phyloP scores from a whole-genome alignment of 192 early-diverging fungal species.

The Paraglomus brasilianum region DNA sequence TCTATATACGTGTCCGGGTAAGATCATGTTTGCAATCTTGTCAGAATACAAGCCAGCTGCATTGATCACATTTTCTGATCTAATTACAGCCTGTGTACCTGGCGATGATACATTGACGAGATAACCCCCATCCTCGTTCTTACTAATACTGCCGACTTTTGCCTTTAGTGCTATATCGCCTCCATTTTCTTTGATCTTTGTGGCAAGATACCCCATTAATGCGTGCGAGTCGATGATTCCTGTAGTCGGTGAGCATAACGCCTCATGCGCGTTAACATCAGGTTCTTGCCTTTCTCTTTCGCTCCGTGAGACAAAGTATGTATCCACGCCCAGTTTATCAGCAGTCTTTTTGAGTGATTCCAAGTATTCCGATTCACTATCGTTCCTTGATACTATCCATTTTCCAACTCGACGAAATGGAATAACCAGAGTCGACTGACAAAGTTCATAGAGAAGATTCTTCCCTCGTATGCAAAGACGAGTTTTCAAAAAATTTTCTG shows the following conservation, averaged over 20 bases:
- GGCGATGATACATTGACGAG: constrained; percentile 43
- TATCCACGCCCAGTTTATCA: constrained; percentile 49
- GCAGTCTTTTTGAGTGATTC: constrained; percentile 55
- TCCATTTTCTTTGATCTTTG: constrained; percentile 47
- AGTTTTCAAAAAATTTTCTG: constrained; percentile 70
- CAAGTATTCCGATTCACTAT: constrained; percentile 55
- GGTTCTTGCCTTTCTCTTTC: constrained; percentile 57
- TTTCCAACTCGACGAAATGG: constrained; percentile 63
- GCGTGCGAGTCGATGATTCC: constrained; percentile 82
- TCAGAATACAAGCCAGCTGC: constrained; percentile 74
- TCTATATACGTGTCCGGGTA: constrained; percentile 40
- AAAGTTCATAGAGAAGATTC: constrained; percentile 61
- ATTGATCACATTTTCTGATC: constrained; percentile 69
- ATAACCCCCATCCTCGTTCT: constrained; percentile 36
- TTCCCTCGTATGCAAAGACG: constrained; percentile 76
- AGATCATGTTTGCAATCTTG: constrained; percentile 49
- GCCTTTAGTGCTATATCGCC: constrained; percentile 57
- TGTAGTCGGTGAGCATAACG: constrained; percentile 68
- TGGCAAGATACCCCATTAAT: constrained; percentile 63
- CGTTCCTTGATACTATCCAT: constrained; percentile 72
- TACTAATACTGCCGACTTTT: constrained; percentile 46
- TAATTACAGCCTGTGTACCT: constrained; percentile 45
- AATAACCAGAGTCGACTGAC: constrained; percentile 45
- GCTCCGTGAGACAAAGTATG: constrained; percentile 46
- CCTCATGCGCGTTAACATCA: constrained; percentile 50